phyloP scores from a whole-genome alignment of 75 land plant genomes.

The Larix kaempferi region DNA sequence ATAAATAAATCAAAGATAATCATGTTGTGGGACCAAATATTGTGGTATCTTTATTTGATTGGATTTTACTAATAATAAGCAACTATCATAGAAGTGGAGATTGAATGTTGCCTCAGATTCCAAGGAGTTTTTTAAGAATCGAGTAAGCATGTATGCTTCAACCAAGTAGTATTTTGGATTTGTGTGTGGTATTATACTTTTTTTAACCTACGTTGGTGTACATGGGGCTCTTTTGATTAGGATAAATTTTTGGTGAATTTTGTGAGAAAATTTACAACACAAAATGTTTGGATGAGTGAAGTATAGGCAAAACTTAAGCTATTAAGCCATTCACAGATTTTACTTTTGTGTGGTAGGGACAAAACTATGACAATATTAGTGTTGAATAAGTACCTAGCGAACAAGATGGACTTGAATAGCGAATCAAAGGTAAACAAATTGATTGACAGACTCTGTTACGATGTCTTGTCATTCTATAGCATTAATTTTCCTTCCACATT shows the following conservation, averaged over 20 bases:
- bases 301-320: background rate
- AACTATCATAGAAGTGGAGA: constrained; percentile 42
- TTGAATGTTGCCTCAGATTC: constrained; percentile 55
- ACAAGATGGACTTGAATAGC: constrained; percentile 48
- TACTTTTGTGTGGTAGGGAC: constrained; percentile 34
- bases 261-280: background rate
- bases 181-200: background rate
- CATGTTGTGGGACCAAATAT: background rate
- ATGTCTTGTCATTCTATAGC: too few relatives aligned
- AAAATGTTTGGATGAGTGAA: background rate
- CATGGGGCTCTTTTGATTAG: background rate
- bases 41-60: background rate
- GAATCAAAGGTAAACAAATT: constrained; percentile 62
- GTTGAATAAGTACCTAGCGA: constrained; percentile 59
- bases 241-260: background rate
- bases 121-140: constrained; percentile 57
- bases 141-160: constrained; percentile 25
- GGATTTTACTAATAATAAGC: background rate
- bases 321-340: background rate
- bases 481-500: too few relatives aligned
- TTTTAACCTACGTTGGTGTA: background rate
- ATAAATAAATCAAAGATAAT: background rate
- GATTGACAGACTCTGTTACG: too few relatives aligned
- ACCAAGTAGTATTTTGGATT: background rate
- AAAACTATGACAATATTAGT: constrained; percentile 53